phyloP scores from a whole-genome alignment of 176 grass and related monocot genomes.

The Microstegium vimineum region DNA sequence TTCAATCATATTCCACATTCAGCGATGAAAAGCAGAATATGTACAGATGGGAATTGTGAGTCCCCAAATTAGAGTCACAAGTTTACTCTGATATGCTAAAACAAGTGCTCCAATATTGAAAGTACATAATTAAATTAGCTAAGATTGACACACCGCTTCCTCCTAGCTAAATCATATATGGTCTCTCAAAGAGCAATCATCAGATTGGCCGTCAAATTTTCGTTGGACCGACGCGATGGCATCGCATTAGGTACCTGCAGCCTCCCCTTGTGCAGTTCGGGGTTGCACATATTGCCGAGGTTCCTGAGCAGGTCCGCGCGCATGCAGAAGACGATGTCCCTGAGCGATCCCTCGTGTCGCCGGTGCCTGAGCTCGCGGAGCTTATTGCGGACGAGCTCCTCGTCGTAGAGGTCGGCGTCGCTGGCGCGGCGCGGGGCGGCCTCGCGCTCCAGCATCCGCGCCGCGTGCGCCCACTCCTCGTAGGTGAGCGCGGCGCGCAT shows the following conservation, averaged over 20 bases:
- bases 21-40: background rate
- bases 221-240: background rate
- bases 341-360: slow-evolving; percentile 62
- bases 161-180: background rate
- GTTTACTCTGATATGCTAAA: background rate
- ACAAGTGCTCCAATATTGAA: background rate
- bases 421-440: slow-evolving; percentile 47
- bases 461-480: slow-evolving; percentile 94
- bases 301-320: slow-evolving; percentile 81
- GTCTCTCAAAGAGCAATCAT: background rate
- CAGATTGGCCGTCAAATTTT: background rate
- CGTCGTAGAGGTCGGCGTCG: slow-evolving; percentile 74
- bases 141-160: background rate
- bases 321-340: slow-evolving; percentile 93
- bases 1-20: background rate
- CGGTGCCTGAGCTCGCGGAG: slow-evolving; percentile 74
- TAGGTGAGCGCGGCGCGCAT: slow-evolving; percentile 90
- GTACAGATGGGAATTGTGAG: background rate
- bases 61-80: background rate
- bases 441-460: slow-evolving; percentile 84
- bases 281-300: slow-evolving; percentile 90
- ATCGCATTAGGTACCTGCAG: slow-evolving; percentile 66
- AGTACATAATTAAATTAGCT: background rate
- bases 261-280: slow-evolving; percentile 77
- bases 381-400: slow-evolving; percentile 87